Conservation (phyloP, 2,329 filamentous ascomycete genomes). For the Colletotrichum paranaense region DNA sequence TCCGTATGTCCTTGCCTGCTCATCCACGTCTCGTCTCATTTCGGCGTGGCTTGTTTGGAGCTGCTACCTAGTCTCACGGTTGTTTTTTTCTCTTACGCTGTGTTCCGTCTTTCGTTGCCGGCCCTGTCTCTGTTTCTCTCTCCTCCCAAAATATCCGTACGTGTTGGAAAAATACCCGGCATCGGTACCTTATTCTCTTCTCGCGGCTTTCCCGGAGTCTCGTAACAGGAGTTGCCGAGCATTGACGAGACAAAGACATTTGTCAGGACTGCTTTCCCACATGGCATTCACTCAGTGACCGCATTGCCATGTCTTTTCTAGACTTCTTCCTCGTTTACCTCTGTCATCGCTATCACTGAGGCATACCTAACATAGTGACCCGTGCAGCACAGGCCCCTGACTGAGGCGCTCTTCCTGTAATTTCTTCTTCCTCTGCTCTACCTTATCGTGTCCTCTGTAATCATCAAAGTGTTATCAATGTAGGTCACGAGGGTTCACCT, state of each 20-base stretch:
- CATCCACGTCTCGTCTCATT: neutral
- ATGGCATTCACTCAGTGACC: neutral
- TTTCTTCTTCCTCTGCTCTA: neutral
- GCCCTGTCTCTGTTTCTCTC: neutral
- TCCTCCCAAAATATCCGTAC: neutral
- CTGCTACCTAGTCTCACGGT: neutral
- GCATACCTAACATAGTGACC: neutral
- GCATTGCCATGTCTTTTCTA: slow-evolving; percentile 5
- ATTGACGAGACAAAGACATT: slow-evolving; percentile 22
- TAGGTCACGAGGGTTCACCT: neutral
- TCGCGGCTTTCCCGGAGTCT: neutral
- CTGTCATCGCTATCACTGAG: neutral
- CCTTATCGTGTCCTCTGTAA: neutral
- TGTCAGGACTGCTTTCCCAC: slow-evolving; percentile 19
- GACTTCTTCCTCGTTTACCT: neutral
- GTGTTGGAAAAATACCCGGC: neutral
- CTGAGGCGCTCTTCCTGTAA: neutral
- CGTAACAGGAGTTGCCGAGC: slow-evolving; percentile 12
- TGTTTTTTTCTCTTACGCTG: neutral
- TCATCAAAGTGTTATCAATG: slow-evolving; percentile 5
- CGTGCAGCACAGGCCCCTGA: neutral
- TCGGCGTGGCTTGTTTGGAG: neutral
- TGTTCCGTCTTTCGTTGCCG: neutral
- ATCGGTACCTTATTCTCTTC: neutral
- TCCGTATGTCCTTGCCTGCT: neutral